phyloP scores from a whole-genome alignment of 2,329 filamentous ascomycete species.

The Teratosphaeria nubilosa region DNA sequence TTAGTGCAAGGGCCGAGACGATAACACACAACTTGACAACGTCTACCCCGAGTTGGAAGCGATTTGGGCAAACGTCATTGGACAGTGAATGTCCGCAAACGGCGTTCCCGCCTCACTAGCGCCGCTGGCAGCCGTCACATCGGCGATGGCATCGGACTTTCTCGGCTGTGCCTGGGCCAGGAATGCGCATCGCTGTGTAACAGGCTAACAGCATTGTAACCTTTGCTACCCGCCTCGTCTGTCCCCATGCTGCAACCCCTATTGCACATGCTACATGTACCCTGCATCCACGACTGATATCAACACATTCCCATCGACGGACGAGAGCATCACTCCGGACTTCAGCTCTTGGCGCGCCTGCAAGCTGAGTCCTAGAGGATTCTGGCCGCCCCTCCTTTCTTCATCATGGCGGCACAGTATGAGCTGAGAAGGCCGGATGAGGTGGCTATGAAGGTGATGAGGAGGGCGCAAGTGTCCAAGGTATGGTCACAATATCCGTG shows the following conservation, averaged over 20 bases:
- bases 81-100: background rate
- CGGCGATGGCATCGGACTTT: background rate
- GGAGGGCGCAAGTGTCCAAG: conserved; percentile 30
- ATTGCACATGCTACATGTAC: background rate
- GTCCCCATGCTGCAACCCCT: background rate
- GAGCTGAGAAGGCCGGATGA: conserved; percentile 22
- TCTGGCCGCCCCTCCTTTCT: conserved; percentile 4
- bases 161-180: background rate
- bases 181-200: background rate
- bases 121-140: background rate
- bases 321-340: background rate
- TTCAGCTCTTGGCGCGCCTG: background rate
- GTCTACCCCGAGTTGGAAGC: background rate
- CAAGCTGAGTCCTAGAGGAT: background rate
- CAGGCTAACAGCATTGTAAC: background rate
- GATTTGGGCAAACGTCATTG: background rate
- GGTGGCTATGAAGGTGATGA: conserved; percentile 27
- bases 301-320: background rate
- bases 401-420: conserved; percentile 18
- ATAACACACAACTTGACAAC: background rate
- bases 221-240: background rate
- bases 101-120: background rate
- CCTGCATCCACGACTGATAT: background rate
- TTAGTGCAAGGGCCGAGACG: background rate
- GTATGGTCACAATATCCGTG: conserved; percentile 9